Evolutionary conservation across 129 eudicot species (phyloP).

Genomic region (sunflower (Helianthus annuus)): HanXRQr2.0-SUNRISE NC_035444.2:2110233-2110732

Average conservation of each 20-base stretch:
- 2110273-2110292: too few relatives aligned
- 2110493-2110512: conserved; percentile 78
- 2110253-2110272: too few relatives aligned
- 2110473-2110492: conserved; percentile 78
- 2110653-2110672: background rate
- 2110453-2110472: conserved; percentile 50
- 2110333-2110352: too few relatives aligned
- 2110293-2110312: too few relatives aligned
- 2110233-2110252: too few relatives aligned
- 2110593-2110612: conserved; percentile 83
- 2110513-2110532: conserved; percentile 66
- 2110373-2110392: background rate
- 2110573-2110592: conserved; percentile 78
- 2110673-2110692: too few relatives aligned
- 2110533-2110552: conserved; percentile 84
- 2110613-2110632: background rate
- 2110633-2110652: background rate
- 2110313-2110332: too few relatives aligned
- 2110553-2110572: conserved; percentile 87
- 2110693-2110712: too few relatives aligned
- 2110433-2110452: conserved; percentile 22
- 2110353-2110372: too few relatives aligned
- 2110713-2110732: too few relatives aligned
- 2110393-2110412: background rate
- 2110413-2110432: conserved; percentile 39